Evolutionary conservation across 768 basidiomycete species (phyloP), one percentile per base, ranked within the genome.

Genomic region (Mrakia frigida): DNA sequence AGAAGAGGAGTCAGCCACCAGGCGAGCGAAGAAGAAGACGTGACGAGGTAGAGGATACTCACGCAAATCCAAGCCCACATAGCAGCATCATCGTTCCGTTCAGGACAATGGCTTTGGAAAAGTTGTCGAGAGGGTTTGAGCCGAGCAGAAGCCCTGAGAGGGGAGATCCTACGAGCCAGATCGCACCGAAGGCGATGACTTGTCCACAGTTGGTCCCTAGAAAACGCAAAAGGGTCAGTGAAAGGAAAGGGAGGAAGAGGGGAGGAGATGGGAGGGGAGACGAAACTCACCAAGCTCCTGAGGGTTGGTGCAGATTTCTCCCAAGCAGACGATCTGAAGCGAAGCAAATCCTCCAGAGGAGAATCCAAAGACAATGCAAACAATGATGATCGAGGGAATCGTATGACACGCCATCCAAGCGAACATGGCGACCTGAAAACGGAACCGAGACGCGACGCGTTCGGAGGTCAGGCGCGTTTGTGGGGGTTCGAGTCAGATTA

Each of bases 341-440:
- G 41, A 46, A 2, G 33, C 37, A 9, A 69, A 28, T 2, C 37
- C n/a, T 18, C n/a, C 35, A 13, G n/a, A 69, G 21, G 37, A 39
- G 67, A 69, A 43, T 9, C 37, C 67, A 9, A 69, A 69, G 39
- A 43, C 35, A n/a, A 69, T n/a, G 41, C n/a, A 69, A 11, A 56
- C 56, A 25, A 56, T 25, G 56, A 56, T 56, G 25, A 56, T 56
- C 25, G 56, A n/a, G 3, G 56, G 56, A 1, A 56, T 13, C 4
- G 56, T 56, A 25, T 56, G 56, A 25, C 56, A 56, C 0, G 56
- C 56, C 56, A n/a, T 25, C 56, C 56, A 56, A 28, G 56, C 56
- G 56, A 16, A 56, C 56, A 56, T 56, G n/a, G 56, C 56, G n/a
- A 56, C 28, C 56, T 52, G 50, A 23, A 52, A 18, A 23, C 6